Evolutionary conservation across 257 asterid species (phyloP).

Genomic region (Mentha longifolia): DNA sequence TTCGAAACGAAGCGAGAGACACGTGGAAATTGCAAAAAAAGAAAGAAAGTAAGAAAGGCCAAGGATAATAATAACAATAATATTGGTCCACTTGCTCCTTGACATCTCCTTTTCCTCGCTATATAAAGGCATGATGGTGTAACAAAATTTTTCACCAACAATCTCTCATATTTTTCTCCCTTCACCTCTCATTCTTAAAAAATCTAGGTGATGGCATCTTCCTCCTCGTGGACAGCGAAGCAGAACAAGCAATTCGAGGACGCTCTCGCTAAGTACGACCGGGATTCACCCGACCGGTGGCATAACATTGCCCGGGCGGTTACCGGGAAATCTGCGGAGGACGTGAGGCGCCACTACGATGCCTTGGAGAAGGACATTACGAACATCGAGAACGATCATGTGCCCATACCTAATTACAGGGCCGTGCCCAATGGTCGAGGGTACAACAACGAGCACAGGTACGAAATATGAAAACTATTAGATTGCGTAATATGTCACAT

Average conservation of each 20-base stretch:
- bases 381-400: constrained; percentile 42
- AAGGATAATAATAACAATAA: background rate
- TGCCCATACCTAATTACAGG: constrained; percentile 42
- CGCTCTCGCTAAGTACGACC: constrained; percentile 38
- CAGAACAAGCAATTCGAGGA: constrained; percentile 52
- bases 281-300: constrained; percentile 46
- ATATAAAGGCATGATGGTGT: background rate
- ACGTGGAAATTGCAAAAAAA: background rate
- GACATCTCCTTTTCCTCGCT: background rate
- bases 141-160: background rate
- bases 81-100: background rate
- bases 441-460: constrained; percentile 32
- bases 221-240: constrained; percentile 40
- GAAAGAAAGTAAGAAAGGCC: background rate
- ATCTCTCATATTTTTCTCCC: background rate
- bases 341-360: constrained; percentile 44
- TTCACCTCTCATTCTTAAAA: background rate
- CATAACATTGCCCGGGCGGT: constrained; percentile 40
- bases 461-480: background rate
- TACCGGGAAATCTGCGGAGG: constrained; percentile 41
- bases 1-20: too few relatives aligned
- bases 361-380: constrained; percentile 42
- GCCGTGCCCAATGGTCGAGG: constrained; percentile 1
- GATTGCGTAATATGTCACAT: too few relatives aligned
- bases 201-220: constrained; percentile 20